Base-by-base conservation (phyloP, 805 yeast genomes). In the Osmozyma mogii region DNA sequence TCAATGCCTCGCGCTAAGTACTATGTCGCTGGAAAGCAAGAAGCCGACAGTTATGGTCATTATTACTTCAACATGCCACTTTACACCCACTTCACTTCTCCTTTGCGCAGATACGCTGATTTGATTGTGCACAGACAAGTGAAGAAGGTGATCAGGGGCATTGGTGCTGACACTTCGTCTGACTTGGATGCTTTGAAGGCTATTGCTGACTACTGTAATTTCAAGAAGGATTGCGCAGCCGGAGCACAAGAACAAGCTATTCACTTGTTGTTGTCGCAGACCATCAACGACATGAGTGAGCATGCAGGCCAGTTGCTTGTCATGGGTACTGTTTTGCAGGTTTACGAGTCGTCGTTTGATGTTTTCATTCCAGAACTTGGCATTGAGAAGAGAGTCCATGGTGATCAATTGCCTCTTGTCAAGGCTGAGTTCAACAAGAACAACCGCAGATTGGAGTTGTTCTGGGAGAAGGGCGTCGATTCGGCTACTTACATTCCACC, bases 321-420 rank as follows among this genome's bases (percentile, higher is more conserved):
- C 22, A 76, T 78, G 72, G 96, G 94, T 10, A 75, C 85, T 10
- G 92, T 89, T 11, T 58, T 85, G 15, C 96, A 87, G 54, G 96
- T 89, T 7, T 88, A 89, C 53, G 97, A 92, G 56, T 84, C 95
- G 1, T 84, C 97, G 2, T 92, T 92, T 59, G 98, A 92, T 54
- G 89, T 88, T 3, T 74, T 82, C 41, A 66, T 88, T 38, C 95
- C 96, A 2, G 95, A 85, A 41, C 81, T 87, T 59, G 96, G 96
- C 25, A 82, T 88, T 44, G 96, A 88, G 52, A 88, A 88, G 56
- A 70, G 96, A 47, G 96, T 88, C 14, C 98, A 92, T 49, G 96
- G 97, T 16, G 98, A 92, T 57, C 97, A 92, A 57, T 65, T 92
- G 32, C 97, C 97, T 8, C 65, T 89, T 38, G 74, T 74, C 15